Evolutionary conservation across 768 basidiomycete genomes (phyloP), one percentile per base, ranked within the genome.

Genomic region (Podaxis pistillaris): DNA sequence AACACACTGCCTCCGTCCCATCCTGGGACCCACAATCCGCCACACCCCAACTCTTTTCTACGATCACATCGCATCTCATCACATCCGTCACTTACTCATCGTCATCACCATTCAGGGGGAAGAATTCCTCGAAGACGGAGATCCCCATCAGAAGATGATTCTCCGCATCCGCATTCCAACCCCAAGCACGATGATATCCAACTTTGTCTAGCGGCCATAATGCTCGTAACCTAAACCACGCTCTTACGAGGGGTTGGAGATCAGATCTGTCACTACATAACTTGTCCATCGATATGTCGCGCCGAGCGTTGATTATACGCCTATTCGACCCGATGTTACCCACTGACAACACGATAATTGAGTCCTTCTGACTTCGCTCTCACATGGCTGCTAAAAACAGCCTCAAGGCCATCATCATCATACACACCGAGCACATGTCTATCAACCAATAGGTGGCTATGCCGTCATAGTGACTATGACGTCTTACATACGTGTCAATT

Each of bases 111-210:
- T 58, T 60, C 73, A 92, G 87, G 89, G 88, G 65, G 81, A 81
- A 26, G 83, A 85, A 72, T 92, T 90, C 76, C 89, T 90, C 74
- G 90, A 88, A 76, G 93, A 90, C 61, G 92, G 91, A 36, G 91
- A 84, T 69, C 91, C 90, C 62, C 92, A 94, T 82, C 91, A 93
- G 72, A 87, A 85, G 75, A 91, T 94, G 91, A 80, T 87, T 64
- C 74, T 82, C 67, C 78, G 75, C 65, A 72, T 82, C 67, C 78
- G 75, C 64, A 72, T 90, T 68, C 79, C 82, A 63, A 74, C 40
- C 54, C 47, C 37, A 22, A 47, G 33, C 33, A 17, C 58, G 13
- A 28, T 13, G 24, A 24, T 9, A 22, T 22, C 49, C 26, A 28
- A 50, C 12, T 24, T 22, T 13, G 49, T 6, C 11, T 50, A 50